Percentiles rank a stretch among this genome's conserved stretches.
These are phyloP conservation scores for Magnusiomyces tetraspermus DNA, from an alignment of 1,139 yeast genomes.

Conservation along the genomic window DNA sequence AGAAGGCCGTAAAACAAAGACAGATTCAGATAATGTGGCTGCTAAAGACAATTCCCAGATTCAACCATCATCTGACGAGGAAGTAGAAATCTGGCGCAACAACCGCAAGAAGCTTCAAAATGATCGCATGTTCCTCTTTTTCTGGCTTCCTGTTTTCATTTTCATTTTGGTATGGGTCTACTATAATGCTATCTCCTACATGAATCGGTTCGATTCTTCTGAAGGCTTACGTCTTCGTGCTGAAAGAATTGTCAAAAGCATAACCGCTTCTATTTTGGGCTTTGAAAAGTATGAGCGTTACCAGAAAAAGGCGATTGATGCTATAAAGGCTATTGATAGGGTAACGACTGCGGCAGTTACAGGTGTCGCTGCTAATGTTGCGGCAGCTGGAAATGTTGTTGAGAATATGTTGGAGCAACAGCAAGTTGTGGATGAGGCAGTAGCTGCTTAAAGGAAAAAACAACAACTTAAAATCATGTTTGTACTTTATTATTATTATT, in stretches of 20 bases:
- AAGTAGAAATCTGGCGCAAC: conserved; percentile 23
- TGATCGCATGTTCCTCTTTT: conserved; percentile 75
- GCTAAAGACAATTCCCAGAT: neutral
- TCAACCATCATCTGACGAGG: conserved; percentile 21
- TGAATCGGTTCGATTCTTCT: conserved; percentile 11
- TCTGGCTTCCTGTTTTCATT: conserved; percentile 44
- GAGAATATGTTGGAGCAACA: too few species aligned
- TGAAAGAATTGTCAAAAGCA: neutral
- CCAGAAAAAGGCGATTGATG: neutral
- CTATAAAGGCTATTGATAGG: neutral
- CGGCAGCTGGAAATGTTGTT: too few species aligned
- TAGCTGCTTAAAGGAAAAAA: too few species aligned
- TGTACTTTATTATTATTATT: too few species aligned
- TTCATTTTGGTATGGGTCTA: conserved; percentile 25
- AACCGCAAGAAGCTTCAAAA: conserved; percentile 52
- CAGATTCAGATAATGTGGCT: too few species aligned
- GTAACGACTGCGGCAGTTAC: neutral
- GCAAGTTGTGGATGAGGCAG: too few species aligned
- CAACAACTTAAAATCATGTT: too few species aligned
- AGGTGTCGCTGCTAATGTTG: neutral
- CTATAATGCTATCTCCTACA: conserved; percentile 6
- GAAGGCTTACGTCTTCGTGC: neutral
- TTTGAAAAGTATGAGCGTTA: neutral
- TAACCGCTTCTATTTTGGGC: neutral
- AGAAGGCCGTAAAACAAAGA: too few species aligned